Conservation (phyloP, 768 basidiomycete genomes). For the Ramaria rubella region DNA sequence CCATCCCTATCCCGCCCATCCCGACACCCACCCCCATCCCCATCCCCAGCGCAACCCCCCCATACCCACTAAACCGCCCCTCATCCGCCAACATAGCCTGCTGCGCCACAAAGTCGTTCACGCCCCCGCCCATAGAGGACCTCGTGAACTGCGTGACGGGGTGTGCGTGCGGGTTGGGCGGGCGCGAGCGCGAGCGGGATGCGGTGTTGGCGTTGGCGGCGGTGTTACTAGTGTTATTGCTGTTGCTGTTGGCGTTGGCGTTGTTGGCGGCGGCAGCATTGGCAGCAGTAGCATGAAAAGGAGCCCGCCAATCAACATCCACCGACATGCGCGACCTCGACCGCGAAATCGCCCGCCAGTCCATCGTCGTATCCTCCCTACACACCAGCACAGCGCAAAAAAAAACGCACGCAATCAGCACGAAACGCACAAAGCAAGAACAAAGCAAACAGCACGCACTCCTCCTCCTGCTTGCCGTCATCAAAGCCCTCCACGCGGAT, state of each 20-base stretch:
- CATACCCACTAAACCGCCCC: slow-evolving; percentile 1
- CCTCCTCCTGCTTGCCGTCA: slow-evolving; percentile 62
- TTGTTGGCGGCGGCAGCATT: slow-evolving; percentile 48
- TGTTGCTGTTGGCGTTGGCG: slow-evolving; percentile 11
- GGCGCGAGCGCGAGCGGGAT: background rate
- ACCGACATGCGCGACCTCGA: slow-evolving; percentile 77
- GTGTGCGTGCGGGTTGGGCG: too few species aligned
- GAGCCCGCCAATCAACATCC: slow-evolving; percentile 86
- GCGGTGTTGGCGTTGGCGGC: slow-evolving; percentile 17
- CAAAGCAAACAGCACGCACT: slow-evolving; percentile 31
- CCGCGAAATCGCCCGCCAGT: slow-evolving; percentile 88
- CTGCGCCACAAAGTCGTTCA: slow-evolving; percentile 7
- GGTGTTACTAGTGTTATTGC: slow-evolving; percentile 20
- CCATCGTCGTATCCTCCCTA: slow-evolving; percentile 67
- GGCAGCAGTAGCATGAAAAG: too few species aligned
- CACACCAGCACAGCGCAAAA: too few species aligned
- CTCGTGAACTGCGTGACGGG: background rate
- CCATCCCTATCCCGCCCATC: background rate
- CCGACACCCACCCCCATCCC: background rate
- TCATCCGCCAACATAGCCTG: slow-evolving; percentile 12
- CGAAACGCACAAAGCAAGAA: background rate
- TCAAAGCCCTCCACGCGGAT: slow-evolving; percentile 81
- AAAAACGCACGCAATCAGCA: slow-evolving; percentile 20
- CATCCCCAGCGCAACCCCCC: too few species aligned
- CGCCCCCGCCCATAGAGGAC: background rate